These are phyloP conservation scores for Trifolium dubium DNA, from an alignment of 306 rosid species.

Conservation along the genomic window DNA sequence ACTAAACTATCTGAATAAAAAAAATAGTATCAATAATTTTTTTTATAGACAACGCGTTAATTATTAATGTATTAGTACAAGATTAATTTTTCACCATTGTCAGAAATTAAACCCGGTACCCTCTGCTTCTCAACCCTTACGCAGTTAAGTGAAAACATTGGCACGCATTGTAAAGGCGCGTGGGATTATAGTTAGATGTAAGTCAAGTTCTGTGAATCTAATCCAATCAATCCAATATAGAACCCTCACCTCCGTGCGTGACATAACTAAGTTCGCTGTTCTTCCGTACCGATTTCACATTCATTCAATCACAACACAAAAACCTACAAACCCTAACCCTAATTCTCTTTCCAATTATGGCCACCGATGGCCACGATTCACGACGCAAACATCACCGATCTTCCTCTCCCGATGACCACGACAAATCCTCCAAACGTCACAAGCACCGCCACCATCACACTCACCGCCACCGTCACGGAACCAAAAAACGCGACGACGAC, in stretches of 20 bases:
- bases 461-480: slow-evolving; percentile 64
- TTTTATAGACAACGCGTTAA: too few relatives aligned
- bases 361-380: slow-evolving; percentile 61
- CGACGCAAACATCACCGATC: slow-evolving; percentile 78
- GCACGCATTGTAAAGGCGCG: neutral
- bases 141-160: neutral
- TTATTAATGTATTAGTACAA: too few relatives aligned
- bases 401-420: slow-evolving; percentile 56
- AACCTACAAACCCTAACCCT: slow-evolving; percentile 63
- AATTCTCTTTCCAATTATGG: slow-evolving; percentile 53
- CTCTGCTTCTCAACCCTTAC: too few relatives aligned
- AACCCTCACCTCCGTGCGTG: slow-evolving; percentile 36
- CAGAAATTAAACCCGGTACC: too few relatives aligned
- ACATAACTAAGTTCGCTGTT: slow-evolving; percentile 21
- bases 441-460: slow-evolving; percentile 78
- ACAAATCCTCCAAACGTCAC: slow-evolving; percentile 79
- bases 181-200: neutral
- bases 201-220: slow-evolving; percentile 23
- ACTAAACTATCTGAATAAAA: too few relatives aligned
- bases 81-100: too few relatives aligned
- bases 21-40: too few relatives aligned
- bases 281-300: neutral
- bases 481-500: slow-evolving; percentile 57
- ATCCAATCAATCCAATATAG: slow-evolving; percentile 40
- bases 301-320: neutral